Percentiles rank a stretch among this genome's conserved stretches.
Evolutionary conservation across 805 yeast genomes (phyloP).

Genomic region (Sungouiozyma intestinalis): DNA sequence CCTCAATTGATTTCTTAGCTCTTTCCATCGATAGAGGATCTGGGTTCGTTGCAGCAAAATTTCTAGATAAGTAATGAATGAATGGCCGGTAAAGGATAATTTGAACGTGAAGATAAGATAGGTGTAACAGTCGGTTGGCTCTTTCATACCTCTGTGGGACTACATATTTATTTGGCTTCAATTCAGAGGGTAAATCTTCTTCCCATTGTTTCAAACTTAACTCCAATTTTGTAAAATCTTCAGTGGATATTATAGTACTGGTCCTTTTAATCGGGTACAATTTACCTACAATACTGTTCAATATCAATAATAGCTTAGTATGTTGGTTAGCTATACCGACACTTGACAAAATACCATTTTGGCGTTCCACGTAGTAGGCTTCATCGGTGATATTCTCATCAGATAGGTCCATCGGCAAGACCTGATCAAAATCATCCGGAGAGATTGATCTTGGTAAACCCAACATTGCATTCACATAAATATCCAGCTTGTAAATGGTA

Average conservation of each 20-base stretch:
- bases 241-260: constrained; percentile 26
- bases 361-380: constrained; percentile 26
- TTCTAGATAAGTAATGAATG: constrained; percentile 53
- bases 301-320: constrained; percentile 58
- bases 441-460: constrained; percentile 72
- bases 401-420: constrained; percentile 71
- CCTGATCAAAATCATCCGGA: constrained; percentile 81
- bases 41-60: constrained; percentile 31
- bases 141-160: constrained; percentile 40
- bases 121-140: constrained; percentile 66
- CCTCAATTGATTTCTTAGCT: constrained; percentile 77
- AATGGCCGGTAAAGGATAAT: constrained; percentile 83
- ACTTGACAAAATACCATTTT: constrained; percentile 25
- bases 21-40: constrained; percentile 45
- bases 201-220: constrained; percentile 65
- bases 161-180: constrained; percentile 43
- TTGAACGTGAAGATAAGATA: constrained; percentile 70
- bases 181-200: constrained; percentile 56
- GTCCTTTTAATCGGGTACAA: constrained; percentile 48
- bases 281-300: constrained; percentile 59
- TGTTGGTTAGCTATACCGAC: constrained; percentile 70
- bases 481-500: constrained; percentile 85
- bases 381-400: constrained; percentile 73
- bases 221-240: constrained; percentile 60
- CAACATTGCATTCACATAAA: constrained; percentile 78